Percentiles rank a stretch among this genome's conserved stretches.
These are phyloP conservation scores for Globisporangium takayamanum DNA, from an alignment of 352 stramenopile species.

Conservation along the genomic window DNA sequence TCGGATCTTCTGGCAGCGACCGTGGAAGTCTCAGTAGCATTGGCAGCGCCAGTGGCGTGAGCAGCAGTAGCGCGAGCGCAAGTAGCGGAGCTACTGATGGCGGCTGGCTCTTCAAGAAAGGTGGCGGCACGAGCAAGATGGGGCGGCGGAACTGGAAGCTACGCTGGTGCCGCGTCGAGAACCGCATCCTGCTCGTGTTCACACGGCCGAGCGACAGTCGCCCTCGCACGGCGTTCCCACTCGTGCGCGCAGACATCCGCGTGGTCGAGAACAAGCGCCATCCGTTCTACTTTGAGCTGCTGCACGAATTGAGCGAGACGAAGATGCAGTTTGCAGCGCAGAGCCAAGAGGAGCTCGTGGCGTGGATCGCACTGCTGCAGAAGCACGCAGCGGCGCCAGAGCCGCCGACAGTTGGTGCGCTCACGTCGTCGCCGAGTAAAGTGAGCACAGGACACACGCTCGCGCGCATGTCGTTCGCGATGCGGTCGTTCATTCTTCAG, in stretches of 20 bases:
- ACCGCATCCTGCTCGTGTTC: constrained; percentile 70
- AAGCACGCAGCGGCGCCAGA: constrained; percentile 39
- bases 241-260: constrained; percentile 57
- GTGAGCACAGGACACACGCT: constrained; percentile 37
- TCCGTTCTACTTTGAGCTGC: constrained; percentile 76
- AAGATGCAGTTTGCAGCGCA: constrained; percentile 71
- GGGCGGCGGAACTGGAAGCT: constrained; percentile 69
- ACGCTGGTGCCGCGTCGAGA: constrained; percentile 74
- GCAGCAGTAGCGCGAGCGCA: not conserved
- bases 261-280: constrained; percentile 64
- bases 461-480: constrained; percentile 65
- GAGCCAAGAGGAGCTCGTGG: constrained; percentile 50
- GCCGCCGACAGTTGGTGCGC: constrained; percentile 17
- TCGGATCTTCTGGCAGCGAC: not conserved
- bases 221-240: constrained; percentile 54
- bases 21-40: not conserved
- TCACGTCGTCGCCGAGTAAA: constrained; percentile 27
- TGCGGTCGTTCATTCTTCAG: constrained; percentile 72
- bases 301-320: constrained; percentile 64
- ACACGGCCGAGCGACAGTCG: constrained; percentile 36
- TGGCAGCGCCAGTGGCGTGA: constrained; percentile 3
- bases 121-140: constrained; percentile 64
- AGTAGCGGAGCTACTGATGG: not conserved
- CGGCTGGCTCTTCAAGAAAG: constrained; percentile 81
- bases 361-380: constrained; percentile 54